Evolutionary conservation across 371 early-diverging fungal genomes (phyloP), one percentile per base, ranked within the genome.

Genomic region (Nematocida ironsii): DNA sequence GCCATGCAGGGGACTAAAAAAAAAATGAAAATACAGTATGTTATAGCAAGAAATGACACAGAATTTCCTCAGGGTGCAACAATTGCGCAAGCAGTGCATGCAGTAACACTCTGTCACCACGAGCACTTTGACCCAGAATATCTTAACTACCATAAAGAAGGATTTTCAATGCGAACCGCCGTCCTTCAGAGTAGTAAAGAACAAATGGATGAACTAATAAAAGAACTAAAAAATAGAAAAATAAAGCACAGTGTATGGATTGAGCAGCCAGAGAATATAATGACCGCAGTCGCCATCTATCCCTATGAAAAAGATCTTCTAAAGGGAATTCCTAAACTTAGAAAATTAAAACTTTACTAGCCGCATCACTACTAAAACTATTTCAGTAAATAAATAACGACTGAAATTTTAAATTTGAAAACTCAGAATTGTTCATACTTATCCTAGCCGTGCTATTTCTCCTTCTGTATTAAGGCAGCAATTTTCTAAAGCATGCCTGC

Each of bases 1-100:
- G 71, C 76, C 82, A 84, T 84, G 40, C 67, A 68, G 58, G 80
- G 80, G 71, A 62, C 5, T 33, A 73, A 73, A 78, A 70, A 68
- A 78, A 75, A 75, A 69, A 66, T 72, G 39, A 56, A 73, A 73
- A 61, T 58, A 39, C 85, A 83, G 57, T 85, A 85, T 68, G 70
- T 85, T 62, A 60, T 85, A 50, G 48, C 83, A 33, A 72, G 83
- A 56, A 66, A 56, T 9, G 83, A 85, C 73, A 58, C 73, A n/a
- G 62, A 33, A n/a, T 83, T 82, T 50, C 57, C 81, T 0, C 72
- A 54, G 56, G 86, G 86, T 1, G 64, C 85, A 40, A 18, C 85
- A 4, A 57, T 83, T 25, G 85, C 86, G 16, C 86, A 86, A 47
- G 86, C 83, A n/a, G 82, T 84, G 47, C 86, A 86, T 72, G 73